Percentiles rank a stretch among this genome's conserved stretches.
Evolutionary conservation across 305 asterid genomes (phyloP).

Genomic region (Stenogyne calaminthoides): DNA sequence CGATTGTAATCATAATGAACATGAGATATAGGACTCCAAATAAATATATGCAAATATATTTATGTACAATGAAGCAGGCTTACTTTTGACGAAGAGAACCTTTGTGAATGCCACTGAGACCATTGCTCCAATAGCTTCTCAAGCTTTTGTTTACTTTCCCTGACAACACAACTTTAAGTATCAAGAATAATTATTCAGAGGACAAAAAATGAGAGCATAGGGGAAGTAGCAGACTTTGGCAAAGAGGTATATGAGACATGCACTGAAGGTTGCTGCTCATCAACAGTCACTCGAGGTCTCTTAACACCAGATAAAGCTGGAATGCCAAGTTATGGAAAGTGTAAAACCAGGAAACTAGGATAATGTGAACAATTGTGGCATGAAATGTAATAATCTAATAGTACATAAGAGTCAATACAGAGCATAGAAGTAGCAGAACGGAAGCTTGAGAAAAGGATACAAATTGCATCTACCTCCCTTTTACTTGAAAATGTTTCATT

Average conservation of each 20-base stretch:
- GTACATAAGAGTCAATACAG: neutral
- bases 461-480: conserved; percentile 45
- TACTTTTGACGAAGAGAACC: conserved; percentile 63
- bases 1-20: conserved; percentile 14
- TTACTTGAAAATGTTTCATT: conserved; percentile 38
- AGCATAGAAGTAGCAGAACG: conserved; percentile 18
- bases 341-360: conserved; percentile 31
- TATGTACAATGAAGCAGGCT: conserved; percentile 25
- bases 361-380: conserved; percentile 10
- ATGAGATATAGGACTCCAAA: conserved; percentile 18
- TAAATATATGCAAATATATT: conserved; percentile 14
- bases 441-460: conserved; percentile 50
- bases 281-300: conserved; percentile 71
- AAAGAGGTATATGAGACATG: conserved; percentile 66
- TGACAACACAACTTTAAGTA: conserved; percentile 40
- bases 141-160: conserved; percentile 86
- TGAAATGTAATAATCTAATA: conserved; percentile 6
- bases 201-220: conserved; percentile 7
- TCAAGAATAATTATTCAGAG: neutral
- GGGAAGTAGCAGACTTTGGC: conserved; percentile 54
- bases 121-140: conserved; percentile 84
- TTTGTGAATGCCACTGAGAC: conserved; percentile 87
- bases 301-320: conserved; percentile 74
- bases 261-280: conserved; percentile 77
- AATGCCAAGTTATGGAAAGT: conserved; percentile 45